Percentiles rank a stretch among this genome's conserved stretches.
Evolutionary conservation across 768 basidiomycete genomes (phyloP).

Genomic region (Lactarius indigo): DNA sequence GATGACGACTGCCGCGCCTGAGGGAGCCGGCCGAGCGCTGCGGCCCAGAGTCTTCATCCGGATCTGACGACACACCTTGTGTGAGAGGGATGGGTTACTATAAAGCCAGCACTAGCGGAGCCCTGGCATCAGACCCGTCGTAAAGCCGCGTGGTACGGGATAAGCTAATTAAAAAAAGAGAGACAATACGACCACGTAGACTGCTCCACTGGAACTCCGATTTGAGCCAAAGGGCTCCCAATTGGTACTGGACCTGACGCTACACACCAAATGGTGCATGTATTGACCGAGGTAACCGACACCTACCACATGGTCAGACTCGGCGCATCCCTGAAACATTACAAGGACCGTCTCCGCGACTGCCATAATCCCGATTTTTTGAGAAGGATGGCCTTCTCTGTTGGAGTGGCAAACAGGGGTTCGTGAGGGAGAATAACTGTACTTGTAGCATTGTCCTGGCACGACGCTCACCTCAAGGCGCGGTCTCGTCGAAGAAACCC

Average conservation of each 20-base stretch:
- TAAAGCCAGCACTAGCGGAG: neutral
- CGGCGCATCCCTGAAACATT: neutral
- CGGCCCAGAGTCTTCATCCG: neutral
- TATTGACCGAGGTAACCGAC: neutral
- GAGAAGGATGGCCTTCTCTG: neutral
- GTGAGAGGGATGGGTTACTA: neutral
- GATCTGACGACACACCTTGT: neutral
- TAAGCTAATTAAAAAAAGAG: neutral
- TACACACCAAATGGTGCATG: neutral
- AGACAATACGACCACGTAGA: too few relatives aligned
- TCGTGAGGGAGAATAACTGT: neutral
- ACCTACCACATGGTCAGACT: neutral
- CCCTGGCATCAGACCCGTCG: neutral
- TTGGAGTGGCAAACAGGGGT: neutral
- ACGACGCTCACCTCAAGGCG: neutral
- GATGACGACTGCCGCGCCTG: neutral
- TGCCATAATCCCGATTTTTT: neutral
- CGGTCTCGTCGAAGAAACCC: too few relatives aligned
- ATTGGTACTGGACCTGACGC: neutral
- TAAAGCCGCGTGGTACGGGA: neutral
- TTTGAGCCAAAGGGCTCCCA: neutral
- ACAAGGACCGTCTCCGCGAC: neutral
- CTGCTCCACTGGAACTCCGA: neutral
- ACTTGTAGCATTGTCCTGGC: neutral
- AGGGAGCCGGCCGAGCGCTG: neutral